phyloP scores from a whole-genome alignment of 768 basidiomycete species.

The Leccinum disarticulatum region DNA sequence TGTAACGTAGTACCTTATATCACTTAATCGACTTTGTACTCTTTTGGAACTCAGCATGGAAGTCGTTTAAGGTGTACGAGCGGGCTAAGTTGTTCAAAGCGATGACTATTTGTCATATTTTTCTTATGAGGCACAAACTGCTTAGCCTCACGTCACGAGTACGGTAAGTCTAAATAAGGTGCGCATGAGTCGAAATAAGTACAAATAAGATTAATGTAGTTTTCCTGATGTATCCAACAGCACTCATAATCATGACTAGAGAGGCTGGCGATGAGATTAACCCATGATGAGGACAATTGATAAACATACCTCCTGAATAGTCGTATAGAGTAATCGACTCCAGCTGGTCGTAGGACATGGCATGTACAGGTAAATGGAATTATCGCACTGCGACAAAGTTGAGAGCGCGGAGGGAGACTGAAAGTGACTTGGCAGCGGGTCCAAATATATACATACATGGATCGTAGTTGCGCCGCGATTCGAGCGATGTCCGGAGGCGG shows the following conservation, averaged over 20 bases:
- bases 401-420: background rate
- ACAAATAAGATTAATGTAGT: too few species aligned
- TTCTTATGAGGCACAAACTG: too few species aligned
- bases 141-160: too few species aligned
- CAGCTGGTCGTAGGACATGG: conserved; percentile 8
- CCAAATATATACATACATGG: background rate
- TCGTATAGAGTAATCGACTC: background rate
- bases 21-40: too few species aligned
- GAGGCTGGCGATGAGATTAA: background rate
- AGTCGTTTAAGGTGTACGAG: too few species aligned
- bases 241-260: background rate
- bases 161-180: too few species aligned
- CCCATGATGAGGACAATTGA: background rate
- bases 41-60: too few species aligned
- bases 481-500: background rate
- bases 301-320: background rate
- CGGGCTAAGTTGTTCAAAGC: too few species aligned
- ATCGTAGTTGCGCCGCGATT: background rate
- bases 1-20: too few species aligned
- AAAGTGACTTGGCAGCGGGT: background rate
- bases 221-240: conserved; percentile 10
- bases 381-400: background rate
- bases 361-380: background rate
- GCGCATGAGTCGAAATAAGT: too few species aligned
- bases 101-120: too few species aligned